Percentiles rank a stretch among this genome's conserved stretches.
Evolutionary conservation across 257 asterid genomes (phyloP).

Genomic region (Fraxinus anomala): DNA sequence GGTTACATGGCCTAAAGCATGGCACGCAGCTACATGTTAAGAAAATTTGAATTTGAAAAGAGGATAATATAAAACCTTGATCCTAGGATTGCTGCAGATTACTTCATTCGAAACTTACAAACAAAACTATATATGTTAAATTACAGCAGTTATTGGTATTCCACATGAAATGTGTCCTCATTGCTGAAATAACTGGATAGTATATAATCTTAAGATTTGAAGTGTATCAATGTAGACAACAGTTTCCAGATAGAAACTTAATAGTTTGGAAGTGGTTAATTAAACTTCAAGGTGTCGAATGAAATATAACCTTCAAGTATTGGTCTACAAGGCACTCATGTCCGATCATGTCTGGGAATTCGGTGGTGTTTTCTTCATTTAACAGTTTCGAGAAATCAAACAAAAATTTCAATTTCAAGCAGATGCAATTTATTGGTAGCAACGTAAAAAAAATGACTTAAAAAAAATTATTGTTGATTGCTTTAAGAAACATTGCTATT

Average conservation of each 20-base stretch:
- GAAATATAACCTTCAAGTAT: neutral
- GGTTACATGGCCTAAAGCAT: too few species aligned
- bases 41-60: too few species aligned
- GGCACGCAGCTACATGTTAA: too few species aligned
- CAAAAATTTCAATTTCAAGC: too few species aligned
- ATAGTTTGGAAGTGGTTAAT: neutral
- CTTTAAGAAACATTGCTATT: too few species aligned
- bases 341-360: neutral
- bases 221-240: neutral
- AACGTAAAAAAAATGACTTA: too few species aligned
- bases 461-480: too few species aligned
- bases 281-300: neutral
- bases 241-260: neutral
- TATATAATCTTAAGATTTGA: neutral
- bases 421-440: too few species aligned
- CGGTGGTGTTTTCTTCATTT: too few species aligned
- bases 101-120: neutral
- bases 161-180: neutral
- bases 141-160: neutral
- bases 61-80: neutral
- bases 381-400: too few species aligned
- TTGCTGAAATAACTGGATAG: neutral
- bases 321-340: neutral
- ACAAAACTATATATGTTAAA: neutral
- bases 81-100: neutral